A percentile compares a stretch with the other conserved stretches of the same genome.
These are phyloP conservation scores for Penicillium bialowiezense DNA, from an alignment of 495 filamentous ascomycete genomes.

Conservation along the genomic window DNA sequence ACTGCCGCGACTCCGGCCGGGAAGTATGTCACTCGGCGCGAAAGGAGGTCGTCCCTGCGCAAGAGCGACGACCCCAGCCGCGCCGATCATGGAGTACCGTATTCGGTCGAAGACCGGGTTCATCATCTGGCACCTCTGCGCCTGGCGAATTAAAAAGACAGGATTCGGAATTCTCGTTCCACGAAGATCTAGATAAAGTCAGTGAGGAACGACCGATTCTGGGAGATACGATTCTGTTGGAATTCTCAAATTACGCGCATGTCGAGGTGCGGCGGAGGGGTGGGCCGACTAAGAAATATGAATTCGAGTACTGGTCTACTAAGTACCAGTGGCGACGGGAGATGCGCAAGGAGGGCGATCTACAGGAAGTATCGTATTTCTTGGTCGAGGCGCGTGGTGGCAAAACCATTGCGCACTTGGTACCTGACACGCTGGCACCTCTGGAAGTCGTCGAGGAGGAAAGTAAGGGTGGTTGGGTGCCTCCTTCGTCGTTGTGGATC, in stretches of 20 bases:
- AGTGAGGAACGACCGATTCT: constrained; percentile 25
- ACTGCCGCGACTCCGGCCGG: constrained; percentile 88
- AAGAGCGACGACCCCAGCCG: constrained; percentile 50
- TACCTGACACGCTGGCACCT: constrained; percentile 73
- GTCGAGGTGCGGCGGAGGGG: constrained; percentile 77
- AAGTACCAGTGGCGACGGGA: constrained; percentile 83
- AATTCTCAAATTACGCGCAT: constrained; percentile 97
- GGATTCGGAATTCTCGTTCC: constrained; percentile 58
- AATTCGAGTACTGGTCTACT: constrained; percentile 89
- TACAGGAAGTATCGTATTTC: constrained; percentile 68
- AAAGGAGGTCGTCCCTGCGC: constrained; percentile 57
- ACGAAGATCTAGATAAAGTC: constrained; percentile 25
- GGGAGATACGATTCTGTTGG: constrained; percentile 76
- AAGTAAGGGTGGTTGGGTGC: constrained; percentile 83
- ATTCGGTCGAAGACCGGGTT: constrained; percentile 63
- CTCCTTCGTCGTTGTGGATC: constrained; percentile 86
- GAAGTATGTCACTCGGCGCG: constrained; percentile 86
- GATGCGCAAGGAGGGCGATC: constrained; percentile 57
- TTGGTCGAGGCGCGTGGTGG: constrained; percentile 66
- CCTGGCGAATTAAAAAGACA: constrained; percentile 32
- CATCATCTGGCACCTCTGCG: constrained; percentile 28
- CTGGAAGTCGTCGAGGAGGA: constrained; percentile 70
- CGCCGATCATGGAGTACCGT: constrained; percentile 75
- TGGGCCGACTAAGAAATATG: constrained; percentile 73
- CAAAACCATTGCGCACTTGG: constrained; percentile 73